These are phyloP conservation scores for Hyphodiscus sp. DNA, from an alignment of 2,329 filamentous ascomycete genomes.

Conservation along the genomic window DNA sequence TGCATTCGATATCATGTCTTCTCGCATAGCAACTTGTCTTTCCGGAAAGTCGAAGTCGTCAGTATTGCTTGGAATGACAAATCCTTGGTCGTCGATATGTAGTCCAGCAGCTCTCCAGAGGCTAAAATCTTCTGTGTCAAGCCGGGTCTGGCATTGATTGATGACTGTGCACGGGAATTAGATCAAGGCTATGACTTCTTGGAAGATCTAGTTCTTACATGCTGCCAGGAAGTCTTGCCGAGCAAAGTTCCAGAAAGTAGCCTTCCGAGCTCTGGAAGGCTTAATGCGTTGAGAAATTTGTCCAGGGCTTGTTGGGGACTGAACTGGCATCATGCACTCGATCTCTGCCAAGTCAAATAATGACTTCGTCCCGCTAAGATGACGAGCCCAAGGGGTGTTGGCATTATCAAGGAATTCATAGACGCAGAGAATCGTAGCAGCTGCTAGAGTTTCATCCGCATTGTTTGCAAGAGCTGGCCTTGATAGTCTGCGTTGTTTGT, in stretches of 20 bases:
- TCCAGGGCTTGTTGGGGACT: constrained; percentile 34
- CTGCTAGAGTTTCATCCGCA: constrained; percentile 55
- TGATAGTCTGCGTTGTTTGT: constrained; percentile 37
- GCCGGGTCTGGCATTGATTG: constrained; percentile 52
- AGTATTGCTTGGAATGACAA: constrained; percentile 40
- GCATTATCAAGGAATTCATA: constrained; percentile 64
- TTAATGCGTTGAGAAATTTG: constrained; percentile 23
- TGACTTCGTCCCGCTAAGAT: constrained; percentile 59
- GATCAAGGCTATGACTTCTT: background rate
- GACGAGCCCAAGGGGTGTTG: constrained; percentile 54
- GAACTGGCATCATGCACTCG: constrained; percentile 37
- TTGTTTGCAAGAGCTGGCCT: constrained; percentile 36
- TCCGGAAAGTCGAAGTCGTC: constrained; percentile 34
- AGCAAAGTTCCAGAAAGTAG: constrained; percentile 63
- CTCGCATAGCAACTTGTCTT: constrained; percentile 45
- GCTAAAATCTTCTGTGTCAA: constrained; percentile 54
- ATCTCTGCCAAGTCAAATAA: constrained; percentile 50
- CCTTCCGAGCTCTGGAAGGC: constrained; percentile 49
- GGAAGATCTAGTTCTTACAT: constrained; percentile 35
- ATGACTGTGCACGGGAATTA: constrained; percentile 36
- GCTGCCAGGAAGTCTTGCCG: constrained; percentile 59
- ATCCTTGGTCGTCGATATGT: constrained; percentile 46
- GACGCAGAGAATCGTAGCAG: constrained; percentile 59
- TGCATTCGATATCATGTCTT: constrained; percentile 58
- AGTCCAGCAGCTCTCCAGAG: constrained; percentile 61